Base-by-base conservation (phyloP, 441 rosid genomes). In the Erodium chrysanthum region DNA sequence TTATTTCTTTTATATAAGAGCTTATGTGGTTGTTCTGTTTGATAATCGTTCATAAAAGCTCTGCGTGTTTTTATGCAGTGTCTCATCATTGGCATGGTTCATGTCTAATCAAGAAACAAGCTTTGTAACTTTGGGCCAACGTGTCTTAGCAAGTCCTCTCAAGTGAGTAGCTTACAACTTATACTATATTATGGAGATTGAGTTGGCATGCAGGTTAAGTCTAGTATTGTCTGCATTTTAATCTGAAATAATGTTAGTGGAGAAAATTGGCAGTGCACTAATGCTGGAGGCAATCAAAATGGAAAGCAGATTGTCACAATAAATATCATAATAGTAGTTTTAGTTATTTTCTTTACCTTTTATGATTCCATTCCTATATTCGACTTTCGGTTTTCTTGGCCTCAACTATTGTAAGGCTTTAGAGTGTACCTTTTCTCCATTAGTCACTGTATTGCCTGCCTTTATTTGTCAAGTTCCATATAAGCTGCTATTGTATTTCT, bases 41-140 rank as follows among this genome's bases (percentile, higher is more conserved):
- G 21, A 71, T 68, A 73, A 44, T 65, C 18, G 52, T 65, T 62
- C 35, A 10, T 23, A 58, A 23, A 23, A 2, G 63, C 14, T 58
- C 23, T 59, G 31, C 33, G 11, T 59, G 33, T 12, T 22, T 14
- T 7, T 18, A 17, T 82, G 83, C 91, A 91, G 99, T 87, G 98
- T 95, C 72, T 95, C 98, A 75, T 92, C 99, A 77, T 81, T 95
- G 73, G 99, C 97, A 46, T 90, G 75, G 33, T 92, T 95, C 78
- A 95, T 95, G 99, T 95, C 99, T 72, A 84, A 84, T 77, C 99
- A 95, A 79, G 99, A 95, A 81, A 79, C 90, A 50, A 84, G 97
- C 84, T 95, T 95, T 81, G 99, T 95, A 40, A 95, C 98, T 46
- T 79, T 95, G 66, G 99, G 99, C 46, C 99, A 95, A 76, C 95